Evolutionary conservation across 768 basidiomycete genomes (phyloP), one percentile per base, ranked within the genome.

Genomic region (Lactarius akahatsu): DNA sequence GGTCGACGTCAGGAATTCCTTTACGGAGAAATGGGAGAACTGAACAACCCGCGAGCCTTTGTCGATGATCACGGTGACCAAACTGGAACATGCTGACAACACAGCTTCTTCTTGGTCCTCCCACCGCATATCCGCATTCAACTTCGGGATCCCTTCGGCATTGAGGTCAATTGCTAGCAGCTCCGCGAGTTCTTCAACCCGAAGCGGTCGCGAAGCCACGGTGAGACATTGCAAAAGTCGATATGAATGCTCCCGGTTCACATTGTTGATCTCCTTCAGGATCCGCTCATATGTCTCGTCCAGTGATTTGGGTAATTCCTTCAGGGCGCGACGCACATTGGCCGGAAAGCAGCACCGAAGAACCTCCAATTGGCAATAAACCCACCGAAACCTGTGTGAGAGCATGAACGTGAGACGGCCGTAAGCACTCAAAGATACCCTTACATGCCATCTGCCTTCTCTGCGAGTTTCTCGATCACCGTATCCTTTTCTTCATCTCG

Each of bases 301-400:
- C 40, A 62, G 28, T 4, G 52, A 55, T 30, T 41, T 28, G 2
- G 61, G 54, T 6, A 62, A 62, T 56, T 56, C 61, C 2, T 40
- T 13, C 11, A 62, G 61, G 13, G 23, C 2, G 1, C 11, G 28
- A 38, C 40, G 52, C 13, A 62, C 11, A 15, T 41, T 57, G 1
- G 55, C 9, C 0, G 57, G 56, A 15, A 63, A 23, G 16, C 63
- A 63, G 8, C 13, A 45, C 3, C 63, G 34, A 2, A 63, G 57
- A 0, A 36, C 23, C 20, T 63, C 45, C 16, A 63, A 36, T 36
- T 63, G 63, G 41, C 63, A 63, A 28, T 10, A 50, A 8, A 63
- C 57, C 56, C 56, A 63, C 23, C 57, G 63, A 50, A 57, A 63
- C 63, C 63, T 63, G 55, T 23, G 0, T 15, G 11, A 50, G n/a